Conservation (phyloP, 208 protist genomes). For the Zelonia costaricensis region DNA sequence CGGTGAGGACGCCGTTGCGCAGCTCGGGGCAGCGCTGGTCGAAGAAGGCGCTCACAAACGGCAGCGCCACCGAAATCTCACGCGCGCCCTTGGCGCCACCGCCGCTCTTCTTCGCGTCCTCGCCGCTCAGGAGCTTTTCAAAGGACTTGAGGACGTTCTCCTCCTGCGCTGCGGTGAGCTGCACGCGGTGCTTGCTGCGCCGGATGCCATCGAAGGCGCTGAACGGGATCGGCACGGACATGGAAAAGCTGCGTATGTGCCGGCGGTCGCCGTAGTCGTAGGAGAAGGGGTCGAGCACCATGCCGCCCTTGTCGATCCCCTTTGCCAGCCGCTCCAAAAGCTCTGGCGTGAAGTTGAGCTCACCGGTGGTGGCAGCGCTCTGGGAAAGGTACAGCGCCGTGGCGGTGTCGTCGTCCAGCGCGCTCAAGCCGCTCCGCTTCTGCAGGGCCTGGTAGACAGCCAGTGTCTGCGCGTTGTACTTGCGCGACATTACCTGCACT, state of each 20-base stretch:
- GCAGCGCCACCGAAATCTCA: constrained; percentile 61
- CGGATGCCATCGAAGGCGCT: constrained; percentile 73
- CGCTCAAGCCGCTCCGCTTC: constrained; percentile 19
- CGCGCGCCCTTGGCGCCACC: constrained; percentile 28
- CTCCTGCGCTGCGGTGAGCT: constrained; percentile 54
- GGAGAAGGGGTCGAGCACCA: constrained; percentile 31
- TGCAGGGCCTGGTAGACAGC: constrained; percentile 32
- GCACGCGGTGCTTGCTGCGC: constrained; percentile 45
- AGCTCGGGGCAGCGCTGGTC: constrained; percentile 71
- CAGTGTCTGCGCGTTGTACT: constrained; percentile 33
- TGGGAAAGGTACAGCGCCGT: constrained; percentile 28
- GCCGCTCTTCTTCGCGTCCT: constrained; percentile 23
- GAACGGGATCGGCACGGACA: constrained; percentile 74
- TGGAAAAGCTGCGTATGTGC: constrained; percentile 76
- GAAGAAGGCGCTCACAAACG: constrained; percentile 78
- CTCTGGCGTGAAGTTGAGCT: constrained; percentile 22
- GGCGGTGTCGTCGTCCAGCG: constrained; percentile 28
- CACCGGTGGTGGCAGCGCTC: constrained; percentile 12
- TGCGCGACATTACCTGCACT: constrained; percentile 31
- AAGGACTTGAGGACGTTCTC: constrained; percentile 68
- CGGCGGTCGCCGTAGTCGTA: constrained; percentile 42
- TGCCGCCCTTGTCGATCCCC: constrained; percentile 23
- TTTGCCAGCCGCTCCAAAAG: constrained; percentile 28
- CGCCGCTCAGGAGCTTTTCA: constrained; percentile 50
- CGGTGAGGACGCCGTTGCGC: constrained; percentile 29